Percentiles rank a stretch among this genome's conserved stretches.
Conservation (phyloP, 1,284 basidiomycete genomes). For the Cryptococcus floricola region DNA sequence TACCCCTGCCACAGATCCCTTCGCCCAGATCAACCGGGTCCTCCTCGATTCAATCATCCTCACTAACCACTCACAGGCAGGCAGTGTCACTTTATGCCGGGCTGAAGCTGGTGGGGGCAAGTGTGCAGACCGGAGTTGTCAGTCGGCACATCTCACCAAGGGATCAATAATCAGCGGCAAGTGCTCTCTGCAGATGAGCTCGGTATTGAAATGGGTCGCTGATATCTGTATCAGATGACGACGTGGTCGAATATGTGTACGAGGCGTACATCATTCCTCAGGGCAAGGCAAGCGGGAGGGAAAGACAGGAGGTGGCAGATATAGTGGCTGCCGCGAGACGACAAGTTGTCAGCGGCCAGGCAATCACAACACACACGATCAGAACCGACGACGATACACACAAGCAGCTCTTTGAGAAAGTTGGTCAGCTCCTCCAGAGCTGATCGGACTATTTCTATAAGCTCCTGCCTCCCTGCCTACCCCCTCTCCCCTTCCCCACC, state of each 20-base stretch:
- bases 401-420: not conserved
- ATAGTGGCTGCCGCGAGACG: not conserved
- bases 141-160: constrained; percentile 31
- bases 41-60: constrained; percentile 37
- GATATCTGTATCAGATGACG: constrained; percentile 25
- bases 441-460: not conserved
- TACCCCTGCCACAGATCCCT: constrained; percentile 4
- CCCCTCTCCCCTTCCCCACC: not conserved
- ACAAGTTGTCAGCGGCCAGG: not conserved
- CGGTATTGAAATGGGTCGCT: not conserved
- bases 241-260: constrained; percentile 30
- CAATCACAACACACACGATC: not conserved
- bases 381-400: not conserved
- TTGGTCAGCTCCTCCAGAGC: not conserved
- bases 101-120: constrained; percentile 37
- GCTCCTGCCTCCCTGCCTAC: not conserved
- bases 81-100: constrained; percentile 25
- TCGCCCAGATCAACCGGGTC: not conserved
- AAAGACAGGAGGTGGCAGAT: not conserved
- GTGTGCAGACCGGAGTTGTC: constrained; percentile 36
- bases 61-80: constrained; percentile 27
- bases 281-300: not conserved
- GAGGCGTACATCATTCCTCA: not conserved
- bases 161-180: constrained; percentile 30
- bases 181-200: constrained; percentile 10